phyloP scores from a whole-genome alignment of 148 eudicot species.

The Dianthus caryophyllus region DNA sequence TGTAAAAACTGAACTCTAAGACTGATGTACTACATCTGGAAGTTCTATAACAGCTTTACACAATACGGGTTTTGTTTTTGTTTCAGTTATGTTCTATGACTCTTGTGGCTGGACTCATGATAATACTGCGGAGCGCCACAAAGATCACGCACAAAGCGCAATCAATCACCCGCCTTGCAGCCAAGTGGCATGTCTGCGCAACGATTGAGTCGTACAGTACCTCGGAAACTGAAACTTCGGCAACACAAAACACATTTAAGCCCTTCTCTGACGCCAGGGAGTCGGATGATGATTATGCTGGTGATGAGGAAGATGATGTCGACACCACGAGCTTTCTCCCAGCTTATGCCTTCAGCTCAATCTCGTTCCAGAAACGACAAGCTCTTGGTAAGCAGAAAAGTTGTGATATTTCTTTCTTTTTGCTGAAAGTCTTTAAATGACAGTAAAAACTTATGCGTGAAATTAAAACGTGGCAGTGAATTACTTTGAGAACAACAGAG shows the following conservation, averaged over 20 bases:
- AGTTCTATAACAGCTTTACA: background rate
- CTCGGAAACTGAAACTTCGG: constrained; percentile 59
- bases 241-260: constrained; percentile 18
- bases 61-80: background rate
- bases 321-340: constrained; percentile 65
- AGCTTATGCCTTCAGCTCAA: constrained; percentile 60
- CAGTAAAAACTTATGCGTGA: background rate
- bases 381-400: constrained; percentile 57
- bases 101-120: constrained; percentile 67
- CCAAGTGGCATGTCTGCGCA: constrained; percentile 95
- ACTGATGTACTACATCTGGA: too few species aligned
- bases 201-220: constrained; percentile 60
- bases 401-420: background rate
- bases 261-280: constrained; percentile 19
- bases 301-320: constrained; percentile 75
- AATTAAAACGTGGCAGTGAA: constrained; percentile 45
- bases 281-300: constrained; percentile 61
- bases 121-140: constrained; percentile 73
- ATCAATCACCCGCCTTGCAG: constrained; percentile 71
- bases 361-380: constrained; percentile 90
- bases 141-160: constrained; percentile 95
- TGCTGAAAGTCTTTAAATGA: background rate
- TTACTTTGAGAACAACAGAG: constrained; percentile 79
- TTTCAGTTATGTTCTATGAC: constrained; percentile 76
- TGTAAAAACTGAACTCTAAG: too few species aligned